Base-by-base conservation (phyloP, 2,329 filamentous ascomycete species). In the Sporothrix luriei region DNA sequence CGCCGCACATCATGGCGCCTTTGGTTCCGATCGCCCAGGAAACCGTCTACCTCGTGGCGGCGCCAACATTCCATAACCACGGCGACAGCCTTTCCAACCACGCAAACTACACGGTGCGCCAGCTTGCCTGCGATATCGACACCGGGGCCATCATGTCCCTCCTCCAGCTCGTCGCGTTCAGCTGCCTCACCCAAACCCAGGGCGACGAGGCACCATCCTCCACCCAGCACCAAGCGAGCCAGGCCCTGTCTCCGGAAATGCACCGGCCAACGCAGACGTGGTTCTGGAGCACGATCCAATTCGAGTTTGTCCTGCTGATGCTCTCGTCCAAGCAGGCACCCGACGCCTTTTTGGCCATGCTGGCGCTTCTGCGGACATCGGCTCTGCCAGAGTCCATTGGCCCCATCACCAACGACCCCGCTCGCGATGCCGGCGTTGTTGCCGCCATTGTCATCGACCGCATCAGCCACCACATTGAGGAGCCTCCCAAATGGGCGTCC, bases 241-340 rank as follows among this genome's bases (percentile, higher is more conserved):
- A 71, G 76, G 76, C 26, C 67, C 76, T 40, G 75, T 77, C 54
- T 62, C 24, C 61, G 6, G 70, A 66, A 11, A 59, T 72, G 49
- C 72, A 71, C 26, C 70, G 69, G 3, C 73, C 77, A 14, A 78
- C 79, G 11, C 78, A 80, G 21, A 75, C 76, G 0, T 78, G 82
- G 48, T 91, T 93, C 74, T 95, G 92, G 92, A 84, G 82, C 71
- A 79, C 83, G 49, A 86, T 93, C 71, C 85, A 89, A 3, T 84
- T 88, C 29, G 86, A 91, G 57, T 88, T 91, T 72, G 84, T 90
- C 11, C 79, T 91, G 14, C 81, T 91, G 69, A 85, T 92, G 74
- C 82, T 94, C 1, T 88, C 86, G 71, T 86, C 86, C 40, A 88
- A 88, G 68, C 90, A 93, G 71, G 85, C 86, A 1, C 79, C 87